Percentiles rank a stretch among this genome's conserved stretches.
Conservation (phyloP, 2,329 filamentous ascomycete species). For the Fusarium sororula region DNA sequence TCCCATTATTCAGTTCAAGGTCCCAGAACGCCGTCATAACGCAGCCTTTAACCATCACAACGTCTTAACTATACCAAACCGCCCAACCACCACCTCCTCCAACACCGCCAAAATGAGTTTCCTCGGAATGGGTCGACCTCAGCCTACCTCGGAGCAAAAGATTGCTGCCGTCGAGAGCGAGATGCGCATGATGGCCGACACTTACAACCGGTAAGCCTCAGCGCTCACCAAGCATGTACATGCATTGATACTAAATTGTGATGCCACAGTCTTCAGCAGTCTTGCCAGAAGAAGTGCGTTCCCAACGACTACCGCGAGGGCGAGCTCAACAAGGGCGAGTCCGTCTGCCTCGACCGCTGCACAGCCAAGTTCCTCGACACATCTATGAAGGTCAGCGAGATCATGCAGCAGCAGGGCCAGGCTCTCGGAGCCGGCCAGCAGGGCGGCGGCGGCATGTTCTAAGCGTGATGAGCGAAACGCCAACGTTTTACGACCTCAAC, state of each 20-base stretch:
- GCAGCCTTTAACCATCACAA: constrained; percentile 10
- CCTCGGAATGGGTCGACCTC: constrained; percentile 67
- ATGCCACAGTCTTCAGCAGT: constrained; percentile 76
- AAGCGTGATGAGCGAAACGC: background rate
- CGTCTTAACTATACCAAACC: background rate
- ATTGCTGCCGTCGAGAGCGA: constrained; percentile 96
- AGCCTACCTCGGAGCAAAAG: constrained; percentile 96
- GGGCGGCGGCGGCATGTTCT: constrained; percentile 49
- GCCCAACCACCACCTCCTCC: background rate
- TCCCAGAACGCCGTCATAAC: constrained; percentile 19
- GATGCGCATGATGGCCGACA: constrained; percentile 96
- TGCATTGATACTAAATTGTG: background rate
- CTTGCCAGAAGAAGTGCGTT: constrained; percentile 94
- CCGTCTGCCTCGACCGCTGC: constrained; percentile 97
- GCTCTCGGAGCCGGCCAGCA: constrained; percentile 61
- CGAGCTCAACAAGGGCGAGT: constrained; percentile 98
- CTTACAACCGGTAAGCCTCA: constrained; percentile 86
- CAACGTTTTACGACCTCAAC: background rate
- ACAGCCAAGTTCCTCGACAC: constrained; percentile 99
- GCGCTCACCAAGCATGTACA: background rate
- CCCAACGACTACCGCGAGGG: constrained; percentile 91
- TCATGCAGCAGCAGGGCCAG: constrained; percentile 89
- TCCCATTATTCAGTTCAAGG: constrained; percentile 22
- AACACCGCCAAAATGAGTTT: constrained; percentile 53
- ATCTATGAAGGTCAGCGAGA: constrained; percentile 96